Base-by-base conservation (phyloP, 2,329 filamentous ascomycete species). In the Colletotrichum melonis region DNA sequence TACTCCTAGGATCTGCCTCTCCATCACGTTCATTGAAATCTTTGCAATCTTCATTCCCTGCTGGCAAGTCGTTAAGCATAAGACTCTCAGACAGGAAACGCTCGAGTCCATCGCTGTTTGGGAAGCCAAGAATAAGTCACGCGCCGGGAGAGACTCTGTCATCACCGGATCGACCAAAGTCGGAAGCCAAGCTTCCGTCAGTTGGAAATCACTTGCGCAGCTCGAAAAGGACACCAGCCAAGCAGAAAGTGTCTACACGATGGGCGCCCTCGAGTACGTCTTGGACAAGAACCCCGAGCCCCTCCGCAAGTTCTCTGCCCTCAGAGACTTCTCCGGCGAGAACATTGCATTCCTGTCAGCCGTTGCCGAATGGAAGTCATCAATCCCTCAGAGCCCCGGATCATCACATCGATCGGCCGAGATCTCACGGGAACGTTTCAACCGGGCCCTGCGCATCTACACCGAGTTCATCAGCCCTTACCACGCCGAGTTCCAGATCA, bases 261-360 rank as follows among this genome's bases (percentile, higher is more conserved):
- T 92, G 88, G 84, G 86, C 55, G 89, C 91, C 0, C 86, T 93
- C 2, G 91, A 93, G 75, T 85, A 89, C 72, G 89, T 90, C 5
- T 83, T 94, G 0, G 83, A 87, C 67, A 84, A 86, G 63, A 91
- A 92, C 78, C 88, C 90, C 0, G 83, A 86, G 5, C 89, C 89
- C 0, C 85, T 94, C 0, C 89, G 92, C 69, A 82, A 90, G 65
- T 94, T 92, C 78, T 91, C 92, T 0, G 91, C 91, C 0, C 84
- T 89, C 1, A 86, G 88, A 46, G 92, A 93, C 76, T 93, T 93
- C 78, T 93, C 91, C 0, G 92, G 91, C 16, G 92, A 94, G 79
- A 94, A 94, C 78, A 91, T 93, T 75, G 88, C 91, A 59, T 93
- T 93, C 79, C 81, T 93, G 5, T 88, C 86, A 9, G 83, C 85